phyloP scores from a whole-genome alignment of 352 stramenopile species.

The Pythium folliculosum region DNA sequence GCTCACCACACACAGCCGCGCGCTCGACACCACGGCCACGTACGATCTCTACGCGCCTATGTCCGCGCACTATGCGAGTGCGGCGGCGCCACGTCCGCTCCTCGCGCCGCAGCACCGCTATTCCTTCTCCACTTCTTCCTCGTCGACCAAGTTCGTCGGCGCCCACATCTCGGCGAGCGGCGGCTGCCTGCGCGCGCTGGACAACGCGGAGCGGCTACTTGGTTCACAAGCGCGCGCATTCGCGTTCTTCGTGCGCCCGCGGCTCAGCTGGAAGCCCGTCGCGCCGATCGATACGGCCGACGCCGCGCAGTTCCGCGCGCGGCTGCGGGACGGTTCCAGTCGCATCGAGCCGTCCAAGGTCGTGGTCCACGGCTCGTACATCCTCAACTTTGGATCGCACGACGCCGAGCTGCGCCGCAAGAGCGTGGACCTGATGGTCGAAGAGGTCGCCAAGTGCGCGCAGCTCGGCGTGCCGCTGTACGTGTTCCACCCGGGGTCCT shows the following conservation, averaged over 20 bases:
- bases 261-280: constrained; percentile 37
- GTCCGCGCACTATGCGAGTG: too few relatives aligned
- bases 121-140: neutral
- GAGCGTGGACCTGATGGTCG: constrained; percentile 42
- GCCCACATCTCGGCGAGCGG: constrained; percentile 46
- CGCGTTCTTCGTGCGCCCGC: constrained; percentile 45
- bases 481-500: constrained; percentile 49
- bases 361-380: constrained; percentile 48
- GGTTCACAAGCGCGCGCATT: constrained; percentile 32
- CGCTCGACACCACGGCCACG: neutral
- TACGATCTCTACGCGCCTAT: neutral
- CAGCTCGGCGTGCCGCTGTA: constrained; percentile 42
- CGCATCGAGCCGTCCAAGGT: constrained; percentile 30
- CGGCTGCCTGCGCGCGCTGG: constrained; percentile 37
- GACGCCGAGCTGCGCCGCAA: constrained; percentile 34
- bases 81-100: neutral
- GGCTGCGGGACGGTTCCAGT: constrained; percentile 4
- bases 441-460: constrained; percentile 44
- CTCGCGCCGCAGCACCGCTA: neutral
- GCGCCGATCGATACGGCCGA: constrained; percentile 23
- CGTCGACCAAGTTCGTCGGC: constrained; percentile 32
- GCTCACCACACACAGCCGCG: neutral
- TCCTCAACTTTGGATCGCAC: constrained; percentile 46
- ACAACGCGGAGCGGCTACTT: constrained; percentile 31
- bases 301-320: constrained; percentile 28